Conservation (phyloP, 176 grass and related monocot genomes). For the Miscanthus lutarioriparius region DNA sequence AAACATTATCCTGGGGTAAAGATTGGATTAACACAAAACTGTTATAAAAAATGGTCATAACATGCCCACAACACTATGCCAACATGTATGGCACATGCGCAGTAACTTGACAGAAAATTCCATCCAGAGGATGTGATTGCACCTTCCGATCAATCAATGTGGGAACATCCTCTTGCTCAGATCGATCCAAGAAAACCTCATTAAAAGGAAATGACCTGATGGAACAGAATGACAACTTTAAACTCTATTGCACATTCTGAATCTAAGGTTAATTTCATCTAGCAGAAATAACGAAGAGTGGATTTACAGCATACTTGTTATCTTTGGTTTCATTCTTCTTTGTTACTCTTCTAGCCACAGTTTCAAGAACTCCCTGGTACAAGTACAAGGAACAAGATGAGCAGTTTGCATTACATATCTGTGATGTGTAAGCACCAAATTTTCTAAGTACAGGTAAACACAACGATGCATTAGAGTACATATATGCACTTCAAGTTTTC, state of each 20-base stretch:
- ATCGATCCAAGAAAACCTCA: conserved; percentile 92
- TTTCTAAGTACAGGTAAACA: not conserved
- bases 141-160: conserved; percentile 97
- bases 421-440: not conserved
- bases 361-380: conserved; percentile 86
- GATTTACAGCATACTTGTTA: conserved; percentile 73
- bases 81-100: conserved; percentile 14
- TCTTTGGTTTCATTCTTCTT: conserved; percentile 99
- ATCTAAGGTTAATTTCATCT: conserved; percentile 28
- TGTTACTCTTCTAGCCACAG: conserved; percentile 87
- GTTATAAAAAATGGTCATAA: conserved; percentile 13
- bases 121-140: conserved; percentile 4
- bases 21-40: conserved; percentile 20
- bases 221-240: conserved; percentile 31
- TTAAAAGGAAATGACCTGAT: conserved; percentile 84
- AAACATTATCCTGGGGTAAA: conserved; percentile 87
- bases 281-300: not conserved
- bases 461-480: not conserved
- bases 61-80: not conserved
- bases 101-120: conserved; percentile 16
- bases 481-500: not conserved
- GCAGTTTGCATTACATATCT: not conserved
- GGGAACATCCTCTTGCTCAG: conserved; percentile 95
- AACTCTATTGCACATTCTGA: conserved; percentile 22
- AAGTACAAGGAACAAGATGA: conserved; percentile 39